A percentile compares a stretch with the other conserved stretches of the same genome.
phyloP scores from a whole-genome alignment of 768 basidiomycete species.

The Tephrocybe sp. region DNA sequence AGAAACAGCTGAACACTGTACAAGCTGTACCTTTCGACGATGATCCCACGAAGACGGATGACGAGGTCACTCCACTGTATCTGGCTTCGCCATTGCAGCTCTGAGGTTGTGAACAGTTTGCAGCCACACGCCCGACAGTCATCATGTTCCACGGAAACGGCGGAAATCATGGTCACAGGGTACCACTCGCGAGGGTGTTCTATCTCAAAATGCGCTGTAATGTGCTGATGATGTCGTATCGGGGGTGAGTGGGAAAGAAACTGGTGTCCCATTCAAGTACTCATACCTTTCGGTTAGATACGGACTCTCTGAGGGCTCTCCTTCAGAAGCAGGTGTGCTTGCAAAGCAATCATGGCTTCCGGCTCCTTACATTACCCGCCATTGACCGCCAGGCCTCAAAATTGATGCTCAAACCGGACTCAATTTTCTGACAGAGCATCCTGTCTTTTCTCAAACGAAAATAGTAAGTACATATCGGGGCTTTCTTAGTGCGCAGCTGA shows the following conservation, averaged over 20 bases:
- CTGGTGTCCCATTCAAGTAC: background rate
- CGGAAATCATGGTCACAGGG: conserved; percentile 84
- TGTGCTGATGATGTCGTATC: conserved; percentile 90
- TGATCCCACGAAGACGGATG: conserved; percentile 43
- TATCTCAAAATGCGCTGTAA: conserved; percentile 84
- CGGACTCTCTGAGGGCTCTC: conserved; percentile 81
- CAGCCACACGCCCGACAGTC: conserved; percentile 69
- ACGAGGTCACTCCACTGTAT: conserved; percentile 44
- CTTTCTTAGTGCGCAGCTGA: background rate
- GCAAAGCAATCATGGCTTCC: background rate
- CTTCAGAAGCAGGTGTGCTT: conserved; percentile 73
- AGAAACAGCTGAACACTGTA: conserved; percentile 40
- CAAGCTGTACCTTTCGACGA: conserved; percentile 32
- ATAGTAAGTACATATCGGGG: conserved; percentile 43
- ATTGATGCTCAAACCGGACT: conserved; percentile 85
- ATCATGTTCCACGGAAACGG: conserved; percentile 94
- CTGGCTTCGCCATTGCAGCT: background rate
- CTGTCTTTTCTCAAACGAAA: conserved; percentile 59
- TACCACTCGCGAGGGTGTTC: conserved; percentile 85
- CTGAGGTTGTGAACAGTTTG: conserved; percentile 29
- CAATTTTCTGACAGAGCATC: conserved; percentile 67
- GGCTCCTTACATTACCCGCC: background rate
- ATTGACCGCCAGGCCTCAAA: conserved; percentile 53
- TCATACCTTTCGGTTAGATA: conserved; percentile 50
- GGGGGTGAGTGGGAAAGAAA: conserved; percentile 57